phyloP scores from a whole-genome alignment of 805 yeast genomes.

The Cyberlindnera meyerae region DNA sequence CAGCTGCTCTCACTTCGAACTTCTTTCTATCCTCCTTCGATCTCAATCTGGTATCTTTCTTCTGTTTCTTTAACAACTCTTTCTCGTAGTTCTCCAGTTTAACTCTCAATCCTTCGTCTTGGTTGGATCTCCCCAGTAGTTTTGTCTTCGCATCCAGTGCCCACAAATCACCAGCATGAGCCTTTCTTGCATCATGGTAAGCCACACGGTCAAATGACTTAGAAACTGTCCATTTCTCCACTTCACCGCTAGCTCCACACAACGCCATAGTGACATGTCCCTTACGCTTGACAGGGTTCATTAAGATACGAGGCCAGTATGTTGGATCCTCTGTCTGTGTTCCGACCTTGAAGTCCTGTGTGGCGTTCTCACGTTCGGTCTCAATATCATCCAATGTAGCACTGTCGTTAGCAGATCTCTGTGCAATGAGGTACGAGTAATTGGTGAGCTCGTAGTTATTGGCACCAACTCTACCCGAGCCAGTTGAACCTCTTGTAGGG shows the following conservation, averaged over 20 bases:
- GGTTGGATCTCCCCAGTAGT: conserved; percentile 32
- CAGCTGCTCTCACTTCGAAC: conserved; percentile 11
- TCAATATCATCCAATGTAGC: conserved; percentile 39
- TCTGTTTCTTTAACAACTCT: conserved; percentile 20
- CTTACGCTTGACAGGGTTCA: conserved; percentile 69
- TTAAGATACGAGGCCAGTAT: conserved; percentile 70
- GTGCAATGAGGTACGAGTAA: conserved; percentile 68
- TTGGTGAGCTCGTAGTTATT: conserved; percentile 65
- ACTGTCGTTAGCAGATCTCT: conserved; percentile 47
- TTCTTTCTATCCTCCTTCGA: conserved; percentile 16
- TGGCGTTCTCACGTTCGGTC: conserved; percentile 30
- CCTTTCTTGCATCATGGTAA: conserved; percentile 89
- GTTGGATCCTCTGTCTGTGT: conserved; percentile 22
- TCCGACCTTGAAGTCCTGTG: conserved; percentile 20
- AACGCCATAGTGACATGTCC: conserved; percentile 78
- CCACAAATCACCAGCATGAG: conserved; percentile 86
- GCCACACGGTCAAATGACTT: conserved; percentile 66
- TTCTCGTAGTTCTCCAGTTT: conserved; percentile 32
- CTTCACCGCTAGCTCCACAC: conserved; percentile 72
- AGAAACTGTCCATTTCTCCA: conserved; percentile 87
- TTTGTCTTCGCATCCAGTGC: conserved; percentile 59
- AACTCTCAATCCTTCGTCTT: conserved; percentile 24
- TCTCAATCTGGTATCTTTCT: conserved; percentile 14
- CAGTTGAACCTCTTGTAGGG: conserved; percentile 49
- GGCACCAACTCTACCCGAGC: conserved; percentile 73